Base-by-base conservation (phyloP, 2,329 filamentous ascomycete genomes). In the Elsinoe fawcettii region DNA sequence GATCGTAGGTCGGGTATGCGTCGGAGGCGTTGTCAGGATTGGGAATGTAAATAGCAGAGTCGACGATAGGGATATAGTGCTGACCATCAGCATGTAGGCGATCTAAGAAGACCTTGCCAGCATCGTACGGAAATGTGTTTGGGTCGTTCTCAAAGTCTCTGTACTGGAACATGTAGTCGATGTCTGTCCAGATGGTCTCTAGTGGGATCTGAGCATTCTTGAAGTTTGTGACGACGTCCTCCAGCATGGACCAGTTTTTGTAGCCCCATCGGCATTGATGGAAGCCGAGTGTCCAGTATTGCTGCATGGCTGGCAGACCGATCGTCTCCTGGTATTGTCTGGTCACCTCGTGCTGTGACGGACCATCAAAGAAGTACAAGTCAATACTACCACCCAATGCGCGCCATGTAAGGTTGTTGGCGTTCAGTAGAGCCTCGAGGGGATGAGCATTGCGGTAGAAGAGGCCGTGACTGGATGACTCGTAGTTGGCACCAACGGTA, bases 201-300 rank as follows among this genome's bases (percentile, higher is more conserved):
- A 84, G 69, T 0, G 81, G 81, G 56, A 84, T 83, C 27, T 75
- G 71, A 58, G 81, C 82, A 18, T 71, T 73, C 58, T 73, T 75
- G 67, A 79, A 81, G 54, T 75, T 76, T 49, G 78, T 71, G 30
- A 81, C 74, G 9, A 82, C 75, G 61, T 80, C 80, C 61, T 85
- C 78, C 2, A 89, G 66, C 25, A 82, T 77, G 1, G 81, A 80
- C 82, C 86, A 90, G 64, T 88, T 89, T 37, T 78, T 74, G 39
- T 61, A 62, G 2, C 88, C 89, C 84, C 88, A 93, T 59, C 87
- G 80, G 64, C 88, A 92, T 67, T 95, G 88, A 62, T 95, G 89
- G 67, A 80, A 92, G 0, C 90, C 90, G 60, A 95, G 82, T 0
- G 85, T 83, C 77, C 83, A 92, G 72, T 93, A 93, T 63, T 87